Evolutionary conservation across 2,329 filamentous ascomycete genomes (phyloP).

Genomic region (Colletotrichum salicis): DNA sequence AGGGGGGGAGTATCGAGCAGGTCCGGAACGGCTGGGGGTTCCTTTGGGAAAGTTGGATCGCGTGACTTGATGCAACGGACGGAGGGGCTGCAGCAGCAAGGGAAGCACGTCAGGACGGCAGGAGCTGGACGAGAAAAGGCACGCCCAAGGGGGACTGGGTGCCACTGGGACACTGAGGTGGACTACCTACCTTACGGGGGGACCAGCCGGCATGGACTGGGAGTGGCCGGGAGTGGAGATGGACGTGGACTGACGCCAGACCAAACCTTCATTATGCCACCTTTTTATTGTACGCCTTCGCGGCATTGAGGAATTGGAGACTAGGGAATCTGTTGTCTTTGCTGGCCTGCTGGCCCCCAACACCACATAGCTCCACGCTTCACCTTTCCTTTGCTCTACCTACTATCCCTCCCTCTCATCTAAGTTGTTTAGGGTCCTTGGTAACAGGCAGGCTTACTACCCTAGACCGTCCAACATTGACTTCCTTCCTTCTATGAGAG

Average conservation of each 20-base stretch:
- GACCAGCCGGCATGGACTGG: conserved; percentile 21
- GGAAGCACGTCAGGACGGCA: conserved; percentile 21
- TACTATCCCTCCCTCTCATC: not conserved
- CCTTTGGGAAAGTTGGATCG: conserved; percentile 33
- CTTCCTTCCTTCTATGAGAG: not conserved
- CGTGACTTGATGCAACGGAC: conserved; percentile 39
- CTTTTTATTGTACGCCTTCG: conserved; percentile 4
- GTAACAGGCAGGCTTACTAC: too few species aligned
- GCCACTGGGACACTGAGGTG: not conserved
- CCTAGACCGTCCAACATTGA: not conserved
- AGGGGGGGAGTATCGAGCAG: conserved; percentile 17
- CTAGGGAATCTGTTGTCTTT: not conserved
- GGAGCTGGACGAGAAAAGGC: not conserved
- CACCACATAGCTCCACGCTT: not conserved
- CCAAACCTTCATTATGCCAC: conserved; percentile 31
- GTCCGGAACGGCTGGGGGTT: conserved; percentile 27
- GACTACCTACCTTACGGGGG: not conserved
- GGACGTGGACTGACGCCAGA: conserved; percentile 33
- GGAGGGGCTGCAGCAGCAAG: conserved; percentile 27
- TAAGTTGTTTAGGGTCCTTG: not conserved
- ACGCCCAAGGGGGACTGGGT: not conserved
- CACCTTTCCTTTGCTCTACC: not conserved
- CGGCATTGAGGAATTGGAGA: not conserved
- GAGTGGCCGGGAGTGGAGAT: conserved; percentile 14
- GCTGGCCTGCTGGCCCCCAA: not conserved